Base-by-base conservation (phyloP, 1,284 basidiomycete genomes). In the Sphagnurus paluster region DNA sequence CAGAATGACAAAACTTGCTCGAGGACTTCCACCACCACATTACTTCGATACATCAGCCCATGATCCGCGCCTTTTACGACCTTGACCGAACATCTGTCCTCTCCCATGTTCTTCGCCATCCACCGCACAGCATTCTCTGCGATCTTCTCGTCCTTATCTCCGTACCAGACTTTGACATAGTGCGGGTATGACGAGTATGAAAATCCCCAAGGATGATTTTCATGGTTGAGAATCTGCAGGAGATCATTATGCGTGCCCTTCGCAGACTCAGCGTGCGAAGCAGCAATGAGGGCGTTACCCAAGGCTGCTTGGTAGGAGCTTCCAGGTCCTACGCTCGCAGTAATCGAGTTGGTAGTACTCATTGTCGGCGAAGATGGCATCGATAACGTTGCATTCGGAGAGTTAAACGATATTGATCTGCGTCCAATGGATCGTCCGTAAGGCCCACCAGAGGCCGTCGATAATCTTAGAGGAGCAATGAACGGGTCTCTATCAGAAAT, bases 181-280 rank as follows among this genome's bases (percentile, higher is more conserved):
- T 90, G 84, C 8, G 81, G 79, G 50, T 97, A 87, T 19, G 91
- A 80, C 9, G 76, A 63, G 58, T 90, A 90, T 21, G 85, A 87
- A 65, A 90, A 91, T 2, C 89, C 89, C 89, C 90, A 92, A 0
- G 90, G 84, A 55, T 82, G 81, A 45, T 83, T 82, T 53, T 90
- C 88, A 52, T 91, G 88, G 54, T 94, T 92, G 26, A 98, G 76
- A 60, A 98, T 93, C 57, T 91, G 85, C 48, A 98, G 66, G 6
- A 99, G 79, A 67, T 99, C 96, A 36, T 86, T 82, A 52, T 96
- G 93, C 1, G 89, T 90, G 33, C 96, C 96, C 52, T 85, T 87
- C 14, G 93, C 80, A 13, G 91, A 93, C 64, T 98, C 96, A 2
- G 94, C 89, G 62, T 98, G 95, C 4, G 93, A 96, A 0, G 96